Conservation (phyloP, 345 rosid species). For the Melaleuca quinquenervia region DNA sequence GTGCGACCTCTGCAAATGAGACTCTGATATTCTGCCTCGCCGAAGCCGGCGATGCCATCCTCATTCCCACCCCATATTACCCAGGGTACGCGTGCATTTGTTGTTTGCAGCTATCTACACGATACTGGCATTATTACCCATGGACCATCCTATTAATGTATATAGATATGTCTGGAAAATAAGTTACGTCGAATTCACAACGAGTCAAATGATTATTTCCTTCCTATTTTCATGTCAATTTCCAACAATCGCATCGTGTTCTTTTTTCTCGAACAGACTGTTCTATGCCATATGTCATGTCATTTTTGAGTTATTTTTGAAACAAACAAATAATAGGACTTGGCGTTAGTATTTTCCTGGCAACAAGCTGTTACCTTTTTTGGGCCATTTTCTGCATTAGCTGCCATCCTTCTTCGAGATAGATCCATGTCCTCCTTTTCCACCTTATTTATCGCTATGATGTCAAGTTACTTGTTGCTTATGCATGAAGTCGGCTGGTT, state of each 20-base stretch:
- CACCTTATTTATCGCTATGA: not conserved
- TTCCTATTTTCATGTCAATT: not conserved
- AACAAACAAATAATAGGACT: not conserved
- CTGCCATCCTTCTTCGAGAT: not conserved
- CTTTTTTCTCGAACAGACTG: not conserved
- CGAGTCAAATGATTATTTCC: not conserved
- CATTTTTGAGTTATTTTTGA: not conserved
- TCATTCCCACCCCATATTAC: slow-evolving; percentile 85
- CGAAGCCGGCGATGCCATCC: slow-evolving; percentile 84
- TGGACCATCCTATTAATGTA: not conserved
- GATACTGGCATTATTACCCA: not conserved
- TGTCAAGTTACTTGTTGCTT: not conserved
- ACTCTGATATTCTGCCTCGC: slow-evolving; percentile 81
- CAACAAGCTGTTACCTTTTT: not conserved
- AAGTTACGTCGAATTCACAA: not conserved
- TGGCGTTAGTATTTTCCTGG: not conserved
- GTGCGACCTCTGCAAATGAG: slow-evolving; percentile 92
- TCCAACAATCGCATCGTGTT: not conserved
- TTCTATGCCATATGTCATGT: not conserved
- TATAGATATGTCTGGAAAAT: not conserved
- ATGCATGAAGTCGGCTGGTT: not conserved
- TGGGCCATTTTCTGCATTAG: not conserved
- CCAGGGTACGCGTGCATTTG: slow-evolving; percentile 45
- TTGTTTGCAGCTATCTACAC: not conserved
- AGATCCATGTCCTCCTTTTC: not conserved